Evolutionary conservation across 192 early-diverging fungal genomes (phyloP).

Genomic region (Thoreauomyces humboldtii): DNA sequence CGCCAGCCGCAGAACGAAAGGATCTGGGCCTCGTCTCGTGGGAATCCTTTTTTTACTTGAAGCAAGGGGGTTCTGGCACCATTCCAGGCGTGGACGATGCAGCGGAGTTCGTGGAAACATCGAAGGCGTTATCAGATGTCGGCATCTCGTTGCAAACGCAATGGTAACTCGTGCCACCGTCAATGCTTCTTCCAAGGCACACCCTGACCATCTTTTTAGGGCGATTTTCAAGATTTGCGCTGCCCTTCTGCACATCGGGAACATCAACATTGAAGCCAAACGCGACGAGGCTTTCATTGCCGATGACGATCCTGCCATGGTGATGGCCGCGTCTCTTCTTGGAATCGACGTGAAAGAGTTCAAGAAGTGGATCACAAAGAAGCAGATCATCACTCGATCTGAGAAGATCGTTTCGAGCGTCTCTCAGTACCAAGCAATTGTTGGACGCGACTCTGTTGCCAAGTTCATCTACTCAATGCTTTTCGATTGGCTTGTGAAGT

Average conservation of each 20-base stretch:
- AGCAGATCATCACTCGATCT: conserved; percentile 83
- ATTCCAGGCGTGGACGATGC: conserved; percentile 90
- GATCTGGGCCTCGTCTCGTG: conserved; percentile 77
- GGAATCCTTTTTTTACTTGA: conserved; percentile 80
- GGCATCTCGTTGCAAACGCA: conserved; percentile 81
- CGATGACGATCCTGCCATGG: conserved; percentile 74
- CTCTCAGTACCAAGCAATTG: conserved; percentile 67
- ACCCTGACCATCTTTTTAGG: conserved; percentile 20
- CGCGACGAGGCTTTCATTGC: conserved; percentile 66
- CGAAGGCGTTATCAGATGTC: conserved; percentile 78
- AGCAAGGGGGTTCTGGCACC: conserved; percentile 74
- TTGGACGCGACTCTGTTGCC: conserved; percentile 89
- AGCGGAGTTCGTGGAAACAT: conserved; percentile 85
- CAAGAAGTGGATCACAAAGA: conserved; percentile 92
- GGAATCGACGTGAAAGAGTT: conserved; percentile 77
- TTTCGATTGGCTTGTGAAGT: conserved; percentile 94
- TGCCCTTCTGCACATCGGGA: conserved; percentile 91
- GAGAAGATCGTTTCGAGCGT: conserved; percentile 90
- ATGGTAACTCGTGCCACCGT: conserved; percentile 49
- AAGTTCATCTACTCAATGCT: conserved; percentile 95
- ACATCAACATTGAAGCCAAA: conserved; percentile 81
- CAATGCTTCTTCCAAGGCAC: not conserved
- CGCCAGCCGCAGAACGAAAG: conserved; percentile 76
- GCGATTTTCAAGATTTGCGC: conserved; percentile 87
- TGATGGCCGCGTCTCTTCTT: conserved; percentile 69